phyloP scores from a whole-genome alignment of 202 grass and related monocot species.

The Cymbopogon flexuosus region DNA sequence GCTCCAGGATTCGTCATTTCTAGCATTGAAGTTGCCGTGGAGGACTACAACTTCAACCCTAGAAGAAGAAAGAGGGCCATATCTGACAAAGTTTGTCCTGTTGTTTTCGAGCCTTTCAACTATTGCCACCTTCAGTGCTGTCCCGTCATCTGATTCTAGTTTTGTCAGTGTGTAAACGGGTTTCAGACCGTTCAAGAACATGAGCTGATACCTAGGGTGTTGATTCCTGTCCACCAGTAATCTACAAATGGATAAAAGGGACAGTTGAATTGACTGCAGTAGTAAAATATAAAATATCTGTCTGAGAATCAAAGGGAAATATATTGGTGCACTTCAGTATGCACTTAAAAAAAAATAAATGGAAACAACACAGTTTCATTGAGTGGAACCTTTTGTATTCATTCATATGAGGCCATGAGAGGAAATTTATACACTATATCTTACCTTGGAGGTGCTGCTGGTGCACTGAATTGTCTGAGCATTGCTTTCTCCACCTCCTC shows the following conservation, averaged over 20 bases:
- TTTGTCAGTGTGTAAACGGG: constrained; percentile 47
- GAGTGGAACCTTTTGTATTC: neutral
- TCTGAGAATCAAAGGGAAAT: neutral
- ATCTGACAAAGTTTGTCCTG: constrained; percentile 9
- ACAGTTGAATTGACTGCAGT: neutral
- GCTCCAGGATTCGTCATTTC: constrained; percentile 38
- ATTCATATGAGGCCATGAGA: neutral
- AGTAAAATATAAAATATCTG: neutral
- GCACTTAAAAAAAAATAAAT: neutral
- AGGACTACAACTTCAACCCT: constrained; percentile 56
- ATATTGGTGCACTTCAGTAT: neutral
- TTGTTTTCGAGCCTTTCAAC: constrained; percentile 38
- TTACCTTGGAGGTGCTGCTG: constrained; percentile 42
- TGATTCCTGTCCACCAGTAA: constrained; percentile 19
- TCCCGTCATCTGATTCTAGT: constrained; percentile 34
- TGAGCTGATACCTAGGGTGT: constrained; percentile 31
- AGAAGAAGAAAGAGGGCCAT: constrained; percentile 44
- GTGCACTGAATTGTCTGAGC: constrained; percentile 22
- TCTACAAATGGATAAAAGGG: constrained; percentile 24
- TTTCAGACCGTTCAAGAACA: constrained; percentile 36
- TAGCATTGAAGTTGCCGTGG: constrained; percentile 48
- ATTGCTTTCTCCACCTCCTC: constrained; percentile 45
- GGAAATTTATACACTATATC: neutral
- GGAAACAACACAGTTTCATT: neutral
- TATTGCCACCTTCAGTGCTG: constrained; percentile 42